phyloP scores from a whole-genome alignment of 2,329 filamentous ascomycete genomes.

The Cladosporium oxysporum region DNA sequence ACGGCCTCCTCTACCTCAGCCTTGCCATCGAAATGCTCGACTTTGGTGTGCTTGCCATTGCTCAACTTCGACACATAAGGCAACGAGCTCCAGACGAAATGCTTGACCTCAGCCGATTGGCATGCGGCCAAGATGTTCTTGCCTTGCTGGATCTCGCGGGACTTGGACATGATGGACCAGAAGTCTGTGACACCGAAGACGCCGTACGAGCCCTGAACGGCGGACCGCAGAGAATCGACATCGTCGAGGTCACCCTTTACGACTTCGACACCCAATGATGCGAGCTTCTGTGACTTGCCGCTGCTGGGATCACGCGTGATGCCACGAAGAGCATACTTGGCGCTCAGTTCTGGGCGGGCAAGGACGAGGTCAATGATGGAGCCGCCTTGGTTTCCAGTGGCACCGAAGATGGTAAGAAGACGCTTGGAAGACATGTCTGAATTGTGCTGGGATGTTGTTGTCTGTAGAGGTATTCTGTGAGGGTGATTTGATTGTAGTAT shows the following conservation, averaged over 20 bases:
- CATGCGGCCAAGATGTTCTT: slow-evolving; percentile 38
- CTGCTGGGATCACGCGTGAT: slow-evolving; percentile 55
- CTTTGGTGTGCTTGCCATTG: slow-evolving; percentile 33
- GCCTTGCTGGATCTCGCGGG: slow-evolving; percentile 37
- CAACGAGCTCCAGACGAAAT: slow-evolving; percentile 43
- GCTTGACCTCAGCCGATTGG: slow-evolving; percentile 37
- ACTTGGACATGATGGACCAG: slow-evolving; percentile 44
- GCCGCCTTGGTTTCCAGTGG: slow-evolving; percentile 63
- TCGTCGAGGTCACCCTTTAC: slow-evolving; percentile 56
- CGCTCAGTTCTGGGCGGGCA: slow-evolving; percentile 45
- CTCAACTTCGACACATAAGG: slow-evolving; percentile 34
- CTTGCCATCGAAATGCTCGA: slow-evolving; percentile 44
- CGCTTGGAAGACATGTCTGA: slow-evolving; percentile 37
- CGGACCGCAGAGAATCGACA: slow-evolving; percentile 46
- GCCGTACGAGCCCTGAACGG: slow-evolving; percentile 50
- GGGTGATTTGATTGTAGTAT: background rate
- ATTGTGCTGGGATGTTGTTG: background rate
- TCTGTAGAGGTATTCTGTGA: background rate
- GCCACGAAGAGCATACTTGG: slow-evolving; percentile 55
- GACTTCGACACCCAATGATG: slow-evolving; percentile 52
- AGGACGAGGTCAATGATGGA: slow-evolving; percentile 53
- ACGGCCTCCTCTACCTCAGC: slow-evolving; percentile 39
- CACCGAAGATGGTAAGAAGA: slow-evolving; percentile 59
- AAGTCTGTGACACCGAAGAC: slow-evolving; percentile 57
- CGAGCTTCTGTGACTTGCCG: slow-evolving; percentile 48